phyloP scores from a whole-genome alignment of 106 monocot species.

The Ottelia alismoides region DNA sequence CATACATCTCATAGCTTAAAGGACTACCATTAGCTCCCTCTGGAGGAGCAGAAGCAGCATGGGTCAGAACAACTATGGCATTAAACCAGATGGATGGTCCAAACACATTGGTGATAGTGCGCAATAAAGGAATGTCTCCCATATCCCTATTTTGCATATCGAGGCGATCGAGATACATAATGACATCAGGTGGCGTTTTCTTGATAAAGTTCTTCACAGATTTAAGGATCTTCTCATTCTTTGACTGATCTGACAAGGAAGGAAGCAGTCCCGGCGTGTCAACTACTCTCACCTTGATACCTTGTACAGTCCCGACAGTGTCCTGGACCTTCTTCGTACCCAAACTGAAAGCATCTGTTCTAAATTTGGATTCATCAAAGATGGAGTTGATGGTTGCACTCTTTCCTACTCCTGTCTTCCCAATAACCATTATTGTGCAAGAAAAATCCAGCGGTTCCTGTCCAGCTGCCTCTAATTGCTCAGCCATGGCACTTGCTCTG shows the following conservation, averaged over 20 bases:
- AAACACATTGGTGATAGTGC: conserved; percentile 72
- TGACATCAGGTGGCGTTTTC: conserved; percentile 79
- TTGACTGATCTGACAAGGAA: conserved; percentile 50
- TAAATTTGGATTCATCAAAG: conserved; percentile 46
- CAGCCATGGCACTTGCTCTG: conserved; percentile 83
- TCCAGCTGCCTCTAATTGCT: conserved; percentile 74
- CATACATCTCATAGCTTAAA: conserved; percentile 98
- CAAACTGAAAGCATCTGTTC: conserved; percentile 55
- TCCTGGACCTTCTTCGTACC: conserved; percentile 68
- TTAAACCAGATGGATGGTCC: conserved; percentile 95
- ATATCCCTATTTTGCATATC: conserved; percentile 90
- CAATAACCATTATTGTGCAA: conserved; percentile 96
- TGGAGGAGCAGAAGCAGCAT: conserved; percentile 96
- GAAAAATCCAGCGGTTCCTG: conserved; percentile 67
- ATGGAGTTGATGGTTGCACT: conserved; percentile 97
- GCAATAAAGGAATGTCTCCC: conserved; percentile 70
- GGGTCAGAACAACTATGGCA: conserved; percentile 93
- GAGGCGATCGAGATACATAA: conserved; percentile 88
- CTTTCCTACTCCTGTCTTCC: conserved; percentile 91
- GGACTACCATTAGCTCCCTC: conserved; percentile 75
- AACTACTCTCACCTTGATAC: conserved; percentile 80
- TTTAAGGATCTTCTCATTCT: conserved; percentile 63
- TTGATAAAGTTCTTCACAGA: conserved; percentile 67
- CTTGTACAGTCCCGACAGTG: conserved; percentile 60
- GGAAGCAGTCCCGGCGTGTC: conserved; percentile 86